A percentile compares a stretch with the other conserved stretches of the same genome.
phyloP scores from a whole-genome alignment of 768 basidiomycete genomes.

The Tricholomella constricta region DNA sequence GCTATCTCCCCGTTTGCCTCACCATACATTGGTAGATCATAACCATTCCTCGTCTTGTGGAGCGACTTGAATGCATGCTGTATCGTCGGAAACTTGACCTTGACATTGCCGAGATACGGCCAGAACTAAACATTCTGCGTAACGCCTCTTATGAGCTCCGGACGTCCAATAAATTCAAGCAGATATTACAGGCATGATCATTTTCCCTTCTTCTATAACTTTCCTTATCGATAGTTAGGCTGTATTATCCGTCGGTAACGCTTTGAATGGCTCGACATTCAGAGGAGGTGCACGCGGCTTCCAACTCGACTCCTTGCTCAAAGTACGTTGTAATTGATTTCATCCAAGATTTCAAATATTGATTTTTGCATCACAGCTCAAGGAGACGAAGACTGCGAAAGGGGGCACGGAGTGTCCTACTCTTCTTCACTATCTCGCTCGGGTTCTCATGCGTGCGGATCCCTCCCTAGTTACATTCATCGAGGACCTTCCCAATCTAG shows the following conservation, averaged over 20 bases:
- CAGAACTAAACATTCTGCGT: constrained; percentile 74
- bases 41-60: constrained; percentile 70
- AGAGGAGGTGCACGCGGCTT: constrained; percentile 86
- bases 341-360: constrained; percentile 3
- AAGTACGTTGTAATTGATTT: constrained; percentile 48
- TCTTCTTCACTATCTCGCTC: constrained; percentile 88
- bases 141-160: constrained; percentile 73
- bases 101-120: constrained; percentile 81
- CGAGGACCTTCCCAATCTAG: constrained; percentile 78
- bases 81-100: constrained; percentile 82
- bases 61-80: constrained; percentile 80
- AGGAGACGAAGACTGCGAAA: constrained; percentile 78
- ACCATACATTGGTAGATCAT: constrained; percentile 56
- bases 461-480: constrained; percentile 68
- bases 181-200: constrained; percentile 60
- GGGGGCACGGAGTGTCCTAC: constrained; percentile 76
- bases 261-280: constrained; percentile 79
- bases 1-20: neutral
- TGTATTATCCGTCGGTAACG: constrained; percentile 79
- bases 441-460: constrained; percentile 68
- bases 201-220: neutral
- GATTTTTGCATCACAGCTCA: constrained; percentile 50
- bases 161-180: constrained; percentile 63
- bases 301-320: constrained; percentile 76
- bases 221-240: constrained; percentile 40